Evolutionary conservation across 1,139 yeast genomes (phyloP), one percentile per base, ranked within the genome.

Genomic region (Taphrina sp.): DNA sequence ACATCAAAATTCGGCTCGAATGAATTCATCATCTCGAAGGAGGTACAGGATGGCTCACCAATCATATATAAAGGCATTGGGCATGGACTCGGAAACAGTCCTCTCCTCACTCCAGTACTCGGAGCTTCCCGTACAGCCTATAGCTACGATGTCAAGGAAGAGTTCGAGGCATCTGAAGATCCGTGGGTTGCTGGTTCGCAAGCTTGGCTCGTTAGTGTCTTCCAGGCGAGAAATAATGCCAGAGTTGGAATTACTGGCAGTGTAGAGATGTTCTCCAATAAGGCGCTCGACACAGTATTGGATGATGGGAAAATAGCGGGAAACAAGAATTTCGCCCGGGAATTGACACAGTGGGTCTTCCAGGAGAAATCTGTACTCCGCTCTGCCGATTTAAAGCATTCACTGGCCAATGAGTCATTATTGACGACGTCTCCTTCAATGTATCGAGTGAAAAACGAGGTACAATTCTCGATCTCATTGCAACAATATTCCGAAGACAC

Each of bases 181-280:
- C 68, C 74, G 12, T 94, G 96, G 95, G 82, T 87, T 8, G 74
- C 82, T 46, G 98, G 98, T 24, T 75, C 80, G 52, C 95, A 90
- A 71, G 88, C 88, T 12, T 81, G 75, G 67, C 68, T 86, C 57
- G 80, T 83, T 22, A 95, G 82, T n/a, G 94, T 82, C 1, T 78
- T 88, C 65, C 98, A 94, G 73, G 85, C 85, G 41, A 74, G 82
- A 60, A 78, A 79, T 67, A 88, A 87, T 66, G 87, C 95, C 2
- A 81, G 99, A 64, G 76, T 82, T 44, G 69, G 79, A 12, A 89
- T 97, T 95, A 65, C 85, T 14, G 98, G 97, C 17, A 76, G 85
- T 41, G 72, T 71, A 14, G 74, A 76, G 10, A 71, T 85, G 46
- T 71, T 89, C 51, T 59, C 67, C 14, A 69, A 78, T 59, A 33